Evolutionary conservation across 306 rosid genomes (phyloP).

Genomic region (Medicago arabica): DNA sequence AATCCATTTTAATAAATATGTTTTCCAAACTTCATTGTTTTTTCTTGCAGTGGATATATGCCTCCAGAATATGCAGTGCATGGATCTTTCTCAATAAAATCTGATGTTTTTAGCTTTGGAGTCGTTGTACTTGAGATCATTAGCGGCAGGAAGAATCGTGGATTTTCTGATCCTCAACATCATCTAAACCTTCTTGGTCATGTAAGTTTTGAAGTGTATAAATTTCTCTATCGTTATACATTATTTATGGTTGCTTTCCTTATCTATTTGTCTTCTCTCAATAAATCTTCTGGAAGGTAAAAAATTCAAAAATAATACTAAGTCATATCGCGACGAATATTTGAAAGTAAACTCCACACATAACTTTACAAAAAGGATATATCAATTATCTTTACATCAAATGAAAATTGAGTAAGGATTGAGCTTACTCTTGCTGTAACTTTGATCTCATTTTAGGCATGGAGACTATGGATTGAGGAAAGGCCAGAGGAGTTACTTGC

Average conservation of each 20-base stretch:
- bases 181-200: conserved; percentile 2
- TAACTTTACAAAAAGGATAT: neutral
- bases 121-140: conserved; percentile 1
- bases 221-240: neutral
- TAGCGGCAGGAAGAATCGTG: neutral
- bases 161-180: neutral
- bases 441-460: neutral
- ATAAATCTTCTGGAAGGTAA: neutral
- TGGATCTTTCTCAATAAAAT: neutral
- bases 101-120: conserved; percentile 6
- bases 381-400: neutral
- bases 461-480: neutral
- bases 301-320: neutral
- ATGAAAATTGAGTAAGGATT: neutral
- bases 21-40: neutral
- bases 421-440: neutral
- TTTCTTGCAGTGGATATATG: neutral
- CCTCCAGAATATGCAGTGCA: neutral
- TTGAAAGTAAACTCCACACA: neutral
- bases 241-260: neutral
- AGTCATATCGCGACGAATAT: neutral
- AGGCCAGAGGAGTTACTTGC: neutral
- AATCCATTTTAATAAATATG: too few species aligned
- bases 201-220: neutral
- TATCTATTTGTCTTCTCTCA: neutral